These are phyloP conservation scores for Tuctoria greenei DNA, from an alignment of 176 grass and related monocot species.

Conservation along the genomic window DNA sequence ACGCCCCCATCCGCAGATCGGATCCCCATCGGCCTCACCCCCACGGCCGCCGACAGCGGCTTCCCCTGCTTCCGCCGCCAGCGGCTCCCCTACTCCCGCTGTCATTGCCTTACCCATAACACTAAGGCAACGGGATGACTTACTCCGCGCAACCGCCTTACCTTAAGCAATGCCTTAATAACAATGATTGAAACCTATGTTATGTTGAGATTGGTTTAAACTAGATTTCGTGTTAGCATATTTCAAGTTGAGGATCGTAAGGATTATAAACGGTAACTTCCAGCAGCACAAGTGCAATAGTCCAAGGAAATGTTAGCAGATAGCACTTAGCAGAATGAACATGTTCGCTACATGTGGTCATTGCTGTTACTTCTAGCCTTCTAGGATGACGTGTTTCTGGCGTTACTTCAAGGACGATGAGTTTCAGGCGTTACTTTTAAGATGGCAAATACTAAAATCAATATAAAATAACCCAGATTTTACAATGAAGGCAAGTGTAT, in stretches of 20 bases:
- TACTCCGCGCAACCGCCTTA: too few species aligned
- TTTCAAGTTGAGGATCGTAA: constrained; percentile 9
- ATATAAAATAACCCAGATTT: not conserved
- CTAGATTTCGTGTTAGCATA: not conserved
- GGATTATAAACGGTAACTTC: not conserved
- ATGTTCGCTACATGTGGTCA: constrained; percentile 7
- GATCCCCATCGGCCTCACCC: too few species aligned
- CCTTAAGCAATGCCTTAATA: too few species aligned
- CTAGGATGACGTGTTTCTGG: too few species aligned
- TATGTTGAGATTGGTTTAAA: constrained; percentile 1
- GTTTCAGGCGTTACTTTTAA: not conserved
- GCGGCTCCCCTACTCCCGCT: too few species aligned
- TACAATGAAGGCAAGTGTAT: not conserved
- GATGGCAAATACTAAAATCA: not conserved
- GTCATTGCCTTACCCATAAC: too few species aligned
- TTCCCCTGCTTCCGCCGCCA: too few species aligned
- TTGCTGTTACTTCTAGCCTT: too few species aligned
- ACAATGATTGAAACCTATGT: not conserved
- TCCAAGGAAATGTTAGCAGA: constrained; percentile 2
- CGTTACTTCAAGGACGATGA: constrained; percentile 10
- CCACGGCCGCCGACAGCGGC: too few species aligned
- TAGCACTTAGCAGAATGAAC: not conserved
- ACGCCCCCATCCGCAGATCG: too few species aligned
- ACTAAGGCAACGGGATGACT: too few species aligned
- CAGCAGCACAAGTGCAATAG: not conserved